Conservation (phyloP, 306 rosid species). For the Betula pendula region DNA sequence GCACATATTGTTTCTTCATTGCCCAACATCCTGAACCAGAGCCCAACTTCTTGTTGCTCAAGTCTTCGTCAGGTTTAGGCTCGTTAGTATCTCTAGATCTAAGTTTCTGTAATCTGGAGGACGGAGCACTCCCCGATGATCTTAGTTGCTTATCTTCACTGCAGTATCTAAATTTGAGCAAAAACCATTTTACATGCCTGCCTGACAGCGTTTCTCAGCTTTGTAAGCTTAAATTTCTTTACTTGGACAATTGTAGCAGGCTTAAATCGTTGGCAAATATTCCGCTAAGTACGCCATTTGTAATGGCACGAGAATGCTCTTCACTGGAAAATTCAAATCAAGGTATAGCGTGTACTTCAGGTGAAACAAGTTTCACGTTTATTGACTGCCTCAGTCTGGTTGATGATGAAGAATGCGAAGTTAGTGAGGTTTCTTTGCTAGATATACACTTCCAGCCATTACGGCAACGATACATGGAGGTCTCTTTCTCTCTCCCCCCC, state of each 20-base stretch:
- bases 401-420: neutral
- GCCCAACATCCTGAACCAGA: neutral
- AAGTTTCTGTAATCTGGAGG: conserved; percentile 18
- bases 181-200: conserved; percentile 4
- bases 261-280: conserved; percentile 9
- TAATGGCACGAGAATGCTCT: conserved; percentile 1
- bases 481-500: neutral
- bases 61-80: neutral
- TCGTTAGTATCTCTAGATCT: conserved; percentile 8
- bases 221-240: conserved; percentile 17
- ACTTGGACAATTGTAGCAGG: neutral
- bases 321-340: conserved; percentile 8
- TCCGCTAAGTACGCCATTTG: neutral
- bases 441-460: neutral
- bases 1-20: neutral
- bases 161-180: conserved; percentile 15
- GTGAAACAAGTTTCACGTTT: neutral
- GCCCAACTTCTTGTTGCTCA: neutral
- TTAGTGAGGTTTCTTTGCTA: neutral
- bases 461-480: neutral
- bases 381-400: neutral
- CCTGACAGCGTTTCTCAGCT: conserved; percentile 18
- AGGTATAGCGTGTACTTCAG: neutral
- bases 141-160: conserved; percentile 19
- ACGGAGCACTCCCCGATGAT: neutral